Percentiles rank a stretch among this genome's conserved stretches.
These are phyloP conservation scores for Metschnikowia drakensbergensis DNA, from an alignment of 805 yeast genomes.

Conservation along the genomic window DNA sequence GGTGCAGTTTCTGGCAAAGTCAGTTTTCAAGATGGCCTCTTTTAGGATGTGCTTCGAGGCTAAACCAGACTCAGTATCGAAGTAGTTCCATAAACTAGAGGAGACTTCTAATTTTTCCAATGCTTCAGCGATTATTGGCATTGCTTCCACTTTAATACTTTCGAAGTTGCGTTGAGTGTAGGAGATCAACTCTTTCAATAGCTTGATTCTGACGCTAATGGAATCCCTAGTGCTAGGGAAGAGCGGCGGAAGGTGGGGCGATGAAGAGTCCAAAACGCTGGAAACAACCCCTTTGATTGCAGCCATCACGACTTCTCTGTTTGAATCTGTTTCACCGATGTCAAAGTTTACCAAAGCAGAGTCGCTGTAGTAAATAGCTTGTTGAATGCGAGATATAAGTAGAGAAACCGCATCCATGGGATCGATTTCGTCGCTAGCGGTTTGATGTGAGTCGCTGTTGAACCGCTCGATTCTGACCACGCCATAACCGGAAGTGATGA, in stretches of 20 bases:
- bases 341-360: slow-evolving; percentile 45
- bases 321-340: slow-evolving; percentile 36
- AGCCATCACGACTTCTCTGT: slow-evolving; percentile 14
- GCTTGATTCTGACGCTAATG: slow-evolving; percentile 45
- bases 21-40: slow-evolving; percentile 7
- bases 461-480: slow-evolving; percentile 56
- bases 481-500: slow-evolving; percentile 55
- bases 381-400: slow-evolving; percentile 74
- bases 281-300: slow-evolving; percentile 48
- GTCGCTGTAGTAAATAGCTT: slow-evolving; percentile 67
- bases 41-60: slow-evolving; percentile 13
- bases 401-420: slow-evolving; percentile 27
- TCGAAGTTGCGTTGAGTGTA: slow-evolving; percentile 47
- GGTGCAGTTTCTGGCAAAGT: slow-evolving; percentile 4
- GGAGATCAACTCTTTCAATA: slow-evolving; percentile 42
- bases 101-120: slow-evolving; percentile 45
- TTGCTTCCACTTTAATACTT: slow-evolving; percentile 31
- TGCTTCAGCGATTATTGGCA: slow-evolving; percentile 31
- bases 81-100: slow-evolving; percentile 35
- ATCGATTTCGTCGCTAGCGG: slow-evolving; percentile 18
- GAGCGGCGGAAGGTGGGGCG: slow-evolving; percentile 53
- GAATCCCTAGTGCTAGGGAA: slow-evolving; percentile 50
- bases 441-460: slow-evolving; percentile 12
- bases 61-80: slow-evolving; percentile 13
- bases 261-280: slow-evolving; percentile 56